Evolutionary conservation across 352 stramenopile species (phyloP).

Genomic region (Phytopythium montanum): DNA sequence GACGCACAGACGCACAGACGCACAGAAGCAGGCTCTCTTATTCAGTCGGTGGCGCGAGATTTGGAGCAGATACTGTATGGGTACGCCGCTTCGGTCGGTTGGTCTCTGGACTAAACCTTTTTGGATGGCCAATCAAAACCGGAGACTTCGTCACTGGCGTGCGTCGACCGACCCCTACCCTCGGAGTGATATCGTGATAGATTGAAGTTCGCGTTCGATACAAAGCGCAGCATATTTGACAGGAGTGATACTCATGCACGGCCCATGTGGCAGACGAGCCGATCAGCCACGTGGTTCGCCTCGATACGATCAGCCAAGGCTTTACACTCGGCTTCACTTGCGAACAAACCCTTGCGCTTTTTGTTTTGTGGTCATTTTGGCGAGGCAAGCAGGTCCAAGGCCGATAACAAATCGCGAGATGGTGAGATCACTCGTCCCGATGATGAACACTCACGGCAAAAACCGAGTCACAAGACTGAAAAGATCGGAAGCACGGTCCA

Average conservation of each 20-base stretch:
- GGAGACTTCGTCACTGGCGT: constrained; percentile 3
- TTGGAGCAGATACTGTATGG: not conserved
- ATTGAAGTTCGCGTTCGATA: constrained; percentile 9
- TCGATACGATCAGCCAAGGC: no score
- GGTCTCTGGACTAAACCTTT: constrained; percentile 7
- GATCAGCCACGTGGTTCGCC: constrained; percentile 4
- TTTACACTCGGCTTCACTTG: not conserved
- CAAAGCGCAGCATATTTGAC: constrained; percentile 3
- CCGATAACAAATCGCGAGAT: not conserved
- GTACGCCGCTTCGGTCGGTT: no score
- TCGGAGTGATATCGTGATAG: constrained; percentile 12
- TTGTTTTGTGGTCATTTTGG: not conserved
- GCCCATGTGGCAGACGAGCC: constrained; percentile 7
- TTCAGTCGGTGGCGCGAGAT: not conserved
- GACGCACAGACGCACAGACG: no score
- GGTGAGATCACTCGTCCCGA: not conserved
- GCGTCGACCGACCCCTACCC: constrained; percentile 3
- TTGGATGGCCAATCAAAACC: constrained; percentile 5
- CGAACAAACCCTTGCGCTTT: not conserved
- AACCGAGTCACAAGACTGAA: not conserved
- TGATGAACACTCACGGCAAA: not conserved
- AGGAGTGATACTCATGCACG: constrained; percentile 4
- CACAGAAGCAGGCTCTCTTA: not conserved
- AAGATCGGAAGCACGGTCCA: not conserved
- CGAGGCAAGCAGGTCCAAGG: no score